Evolutionary conservation across 768 basidiomycete species (phyloP).

Genomic region (Russula olivacea): DNA sequence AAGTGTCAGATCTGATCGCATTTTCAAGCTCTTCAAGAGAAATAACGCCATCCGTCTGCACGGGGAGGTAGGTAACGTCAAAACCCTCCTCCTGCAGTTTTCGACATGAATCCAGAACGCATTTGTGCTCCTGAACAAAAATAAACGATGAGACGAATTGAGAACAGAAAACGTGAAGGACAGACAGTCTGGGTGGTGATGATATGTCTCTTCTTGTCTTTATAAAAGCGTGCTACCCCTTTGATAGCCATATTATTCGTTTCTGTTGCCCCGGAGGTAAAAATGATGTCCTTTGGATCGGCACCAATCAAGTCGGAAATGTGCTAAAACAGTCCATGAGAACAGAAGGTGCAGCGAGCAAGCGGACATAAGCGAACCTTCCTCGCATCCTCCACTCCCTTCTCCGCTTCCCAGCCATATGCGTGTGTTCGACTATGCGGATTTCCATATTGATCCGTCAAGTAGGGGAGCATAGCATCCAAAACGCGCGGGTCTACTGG

Average conservation of each 20-base stretch:
- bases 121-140: conserved; percentile 86
- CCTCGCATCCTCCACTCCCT: conserved; percentile 87
- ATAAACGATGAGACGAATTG: background rate
- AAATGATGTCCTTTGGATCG: conserved; percentile 90
- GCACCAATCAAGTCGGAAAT: conserved; percentile 92
- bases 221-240: conserved; percentile 92
- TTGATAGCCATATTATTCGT: conserved; percentile 98
- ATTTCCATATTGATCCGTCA: conserved; percentile 95
- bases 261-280: conserved; percentile 98
- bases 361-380: conserved; percentile 43
- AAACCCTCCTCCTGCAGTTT: conserved; percentile 95
- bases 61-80: conserved; percentile 96
- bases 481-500: conserved; percentile 95
- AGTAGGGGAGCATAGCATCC: conserved; percentile 92
- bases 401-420: conserved; percentile 98
- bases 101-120: conserved; percentile 95
- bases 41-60: conserved; percentile 78
- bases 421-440: conserved; percentile 98
- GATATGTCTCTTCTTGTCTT: conserved; percentile 86
- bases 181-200: conserved; percentile 91
- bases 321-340: conserved; percentile 44
- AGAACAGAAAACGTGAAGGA: conserved; percentile 18
- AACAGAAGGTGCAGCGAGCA: background rate
- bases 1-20: conserved; percentile 88
- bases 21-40: conserved; percentile 72